Evolutionary conservation across 139 green algal genomes (phyloP), one percentile per base, ranked within the genome.

Genomic region (Spirogloea muscicola): DNA sequence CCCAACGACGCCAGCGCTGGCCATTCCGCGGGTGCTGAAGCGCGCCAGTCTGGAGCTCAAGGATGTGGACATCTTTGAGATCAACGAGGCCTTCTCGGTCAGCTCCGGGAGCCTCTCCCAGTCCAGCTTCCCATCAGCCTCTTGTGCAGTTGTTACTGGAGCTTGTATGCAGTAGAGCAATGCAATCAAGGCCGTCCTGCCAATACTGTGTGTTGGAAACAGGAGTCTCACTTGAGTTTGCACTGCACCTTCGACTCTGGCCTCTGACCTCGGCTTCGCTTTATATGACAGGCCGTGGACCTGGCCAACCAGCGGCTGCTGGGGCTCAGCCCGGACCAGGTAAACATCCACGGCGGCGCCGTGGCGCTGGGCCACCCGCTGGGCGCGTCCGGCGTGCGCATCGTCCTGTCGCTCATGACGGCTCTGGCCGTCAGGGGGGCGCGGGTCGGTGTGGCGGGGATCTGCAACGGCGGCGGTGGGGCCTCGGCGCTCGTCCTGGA

Each of bases 61-160:
- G 0, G 84, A 94, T 25, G 76, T 96, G 0, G 86, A 92, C 34
- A 85, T 77, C 44, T 95, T 80, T 77, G 85, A 96, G 81, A 86
- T 97, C 72, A 97, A 97, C 73, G 90, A 97, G 77, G 92, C 92
- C 7, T 97, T 97, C 73, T 86, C 84, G 3, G 92, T 95, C 18
- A 51, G 69, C n/a, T n/a, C n/a, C n/a, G n/a, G n/a, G n/a, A n/a
- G n/a, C n/a, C n/a, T n/a, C n/a, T n/a, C n/a, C n/a, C n/a, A n/a
- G n/a, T n/a, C n/a, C n/a, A n/a, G n/a, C n/a, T n/a, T n/a, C n/a
- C n/a, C n/a, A n/a, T n/a, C n/a, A n/a, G n/a, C n/a, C n/a, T n/a
- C n/a, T n/a, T n/a, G n/a, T n/a, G n/a, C n/a, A n/a, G n/a, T n/a
- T n/a, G n/a, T n/a, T n/a, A n/a, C n/a, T n/a, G n/a, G n/a, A n/a